Percentiles rank a stretch among this genome's conserved stretches.
Evolutionary conservation across 2,329 filamentous ascomycete genomes (phyloP).

Genomic region (Colletotrichum camelliae): DNA sequence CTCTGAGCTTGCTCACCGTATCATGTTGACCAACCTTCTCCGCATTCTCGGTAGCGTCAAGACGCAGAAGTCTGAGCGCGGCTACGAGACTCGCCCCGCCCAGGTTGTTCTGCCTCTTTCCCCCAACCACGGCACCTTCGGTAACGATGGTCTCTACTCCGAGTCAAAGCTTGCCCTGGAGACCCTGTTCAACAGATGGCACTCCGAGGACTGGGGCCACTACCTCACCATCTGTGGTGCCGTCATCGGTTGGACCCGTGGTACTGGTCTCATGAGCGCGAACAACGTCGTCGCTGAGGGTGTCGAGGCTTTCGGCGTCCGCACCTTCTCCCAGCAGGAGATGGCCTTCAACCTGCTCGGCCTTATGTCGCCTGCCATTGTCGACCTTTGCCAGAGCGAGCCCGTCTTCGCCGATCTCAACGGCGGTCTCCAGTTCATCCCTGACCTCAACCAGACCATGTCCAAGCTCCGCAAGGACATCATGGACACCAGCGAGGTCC

Average conservation of each 20-base stretch:
- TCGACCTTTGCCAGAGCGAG: constrained; percentile 93
- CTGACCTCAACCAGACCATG: constrained; percentile 94
- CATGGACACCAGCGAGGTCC: constrained; percentile 92
- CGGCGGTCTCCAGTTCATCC: constrained; percentile 96
- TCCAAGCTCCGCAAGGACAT: constrained; percentile 92
- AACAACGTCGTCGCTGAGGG: constrained; percentile 98
- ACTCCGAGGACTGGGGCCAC: constrained; percentile 95
- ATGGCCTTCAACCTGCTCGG: constrained; percentile 99
- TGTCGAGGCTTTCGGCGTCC: constrained; percentile 94
- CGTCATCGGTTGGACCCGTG: constrained; percentile 98
- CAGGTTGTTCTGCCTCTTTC: constrained; percentile 96
- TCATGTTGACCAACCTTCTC: constrained; percentile 97
- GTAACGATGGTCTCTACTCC: constrained; percentile 96
- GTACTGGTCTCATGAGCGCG: constrained; percentile 95
- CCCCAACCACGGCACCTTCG: constrained; percentile 98
- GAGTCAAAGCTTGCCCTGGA: constrained; percentile 97
- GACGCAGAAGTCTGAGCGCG: constrained; percentile 83
- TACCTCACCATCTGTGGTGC: constrained; percentile 98
- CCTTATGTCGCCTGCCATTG: constrained; percentile 91
- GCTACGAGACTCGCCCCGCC: constrained; percentile 93
- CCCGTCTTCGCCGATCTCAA: constrained; percentile 98
- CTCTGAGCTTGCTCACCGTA: constrained; percentile 96
- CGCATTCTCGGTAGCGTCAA: constrained; percentile 92
- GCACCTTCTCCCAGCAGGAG: constrained; percentile 98
- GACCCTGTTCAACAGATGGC: constrained; percentile 98